Percentiles rank a stretch among this genome's conserved stretches.
These are phyloP conservation scores for Tulasnella sp. DNA, from an alignment of 768 basidiomycete genomes.

Conservation along the genomic window DNA sequence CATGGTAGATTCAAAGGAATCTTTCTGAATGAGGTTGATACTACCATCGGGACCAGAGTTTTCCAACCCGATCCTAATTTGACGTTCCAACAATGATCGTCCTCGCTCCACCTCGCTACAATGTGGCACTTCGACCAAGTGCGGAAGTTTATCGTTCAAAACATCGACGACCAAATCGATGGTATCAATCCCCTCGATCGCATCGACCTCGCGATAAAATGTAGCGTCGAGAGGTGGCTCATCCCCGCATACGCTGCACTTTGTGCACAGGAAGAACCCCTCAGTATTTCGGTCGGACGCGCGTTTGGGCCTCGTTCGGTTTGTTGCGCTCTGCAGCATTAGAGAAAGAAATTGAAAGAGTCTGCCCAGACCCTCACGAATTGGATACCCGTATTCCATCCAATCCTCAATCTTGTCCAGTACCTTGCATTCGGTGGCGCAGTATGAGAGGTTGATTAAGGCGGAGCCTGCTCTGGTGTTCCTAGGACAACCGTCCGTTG, in stretches of 20 bases:
- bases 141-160: background rate
- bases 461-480: background rate
- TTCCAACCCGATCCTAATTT: background rate
- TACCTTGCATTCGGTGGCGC: background rate
- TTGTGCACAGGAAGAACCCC: background rate
- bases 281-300: background rate
- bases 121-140: constrained; percentile 6
- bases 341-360: background rate
- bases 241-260: background rate
- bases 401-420: background rate
- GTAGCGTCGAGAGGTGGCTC: constrained; percentile 3
- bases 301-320: background rate
- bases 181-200: background rate
- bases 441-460: background rate
- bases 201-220: background rate
- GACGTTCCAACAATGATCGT: background rate
- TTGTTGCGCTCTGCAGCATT: background rate
- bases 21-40: background rate
- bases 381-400: background rate
- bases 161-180: background rate
- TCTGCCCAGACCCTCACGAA: background rate
- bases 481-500: background rate
- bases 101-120: background rate
- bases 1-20: background rate
- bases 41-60: no score